These are phyloP conservation scores for Euphorbia schlechtendalii DNA, from an alignment of 441 rosid species.

Conservation along the genomic window DNA sequence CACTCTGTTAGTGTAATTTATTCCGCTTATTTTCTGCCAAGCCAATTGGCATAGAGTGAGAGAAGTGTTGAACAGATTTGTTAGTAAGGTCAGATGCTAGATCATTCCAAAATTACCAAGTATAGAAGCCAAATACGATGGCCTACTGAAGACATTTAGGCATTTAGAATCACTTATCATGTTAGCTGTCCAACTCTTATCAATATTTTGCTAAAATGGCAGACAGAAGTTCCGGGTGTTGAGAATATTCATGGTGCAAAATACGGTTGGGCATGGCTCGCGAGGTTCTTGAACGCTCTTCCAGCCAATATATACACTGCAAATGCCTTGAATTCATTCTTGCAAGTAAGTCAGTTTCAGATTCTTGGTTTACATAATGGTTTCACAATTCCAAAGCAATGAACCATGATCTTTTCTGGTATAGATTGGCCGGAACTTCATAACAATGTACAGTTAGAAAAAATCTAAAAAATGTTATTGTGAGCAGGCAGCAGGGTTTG, in stretches of 20 bases:
- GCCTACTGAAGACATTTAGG: neutral
- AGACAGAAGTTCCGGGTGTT: slow-evolving; percentile 54
- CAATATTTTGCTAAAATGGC: slow-evolving; percentile 12
- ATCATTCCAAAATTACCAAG: neutral
- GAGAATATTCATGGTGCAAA: slow-evolving; percentile 57
- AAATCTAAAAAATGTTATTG: too few relatives aligned
- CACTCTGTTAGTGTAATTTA: too few relatives aligned
- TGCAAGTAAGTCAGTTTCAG: slow-evolving; percentile 40
- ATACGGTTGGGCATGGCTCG: slow-evolving; percentile 94
- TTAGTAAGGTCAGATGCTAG: neutral
- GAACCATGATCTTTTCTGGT: too few relatives aligned
- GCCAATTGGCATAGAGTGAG: too few relatives aligned
- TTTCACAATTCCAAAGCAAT: too few relatives aligned
- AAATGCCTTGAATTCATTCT: slow-evolving; percentile 63
- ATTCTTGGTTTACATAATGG: neutral
- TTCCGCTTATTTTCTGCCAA: too few relatives aligned
- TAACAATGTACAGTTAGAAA: too few relatives aligned
- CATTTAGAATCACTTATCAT: neutral
- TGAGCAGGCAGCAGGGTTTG: slow-evolving; percentile 73
- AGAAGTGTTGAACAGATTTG: too few relatives aligned
- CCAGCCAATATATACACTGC: slow-evolving; percentile 71
- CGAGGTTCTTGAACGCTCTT: slow-evolving; percentile 56
- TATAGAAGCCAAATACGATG: neutral
- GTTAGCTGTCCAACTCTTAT: neutral
- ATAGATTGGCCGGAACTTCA: too few relatives aligned